Conservation (phyloP, 352 stramenopile genomes). For the Globisporangium polare region DNA sequence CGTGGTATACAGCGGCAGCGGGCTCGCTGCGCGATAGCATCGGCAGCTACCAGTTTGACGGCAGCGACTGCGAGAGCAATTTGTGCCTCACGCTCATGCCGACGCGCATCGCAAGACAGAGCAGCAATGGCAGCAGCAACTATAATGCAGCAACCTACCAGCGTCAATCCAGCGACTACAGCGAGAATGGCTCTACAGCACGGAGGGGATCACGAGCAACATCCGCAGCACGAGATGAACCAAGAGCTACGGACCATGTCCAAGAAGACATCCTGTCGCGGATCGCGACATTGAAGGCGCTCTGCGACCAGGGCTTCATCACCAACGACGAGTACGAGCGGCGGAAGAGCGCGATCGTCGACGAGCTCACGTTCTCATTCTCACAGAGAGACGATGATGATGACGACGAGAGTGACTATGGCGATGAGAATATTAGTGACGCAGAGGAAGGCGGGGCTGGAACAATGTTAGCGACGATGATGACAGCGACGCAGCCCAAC, state of each 20-base stretch:
- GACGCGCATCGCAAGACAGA: not conserved
- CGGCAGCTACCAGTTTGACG: conserved; percentile 3
- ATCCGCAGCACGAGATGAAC: not conserved
- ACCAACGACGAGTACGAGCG: conserved; percentile 75
- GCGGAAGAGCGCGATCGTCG: conserved; percentile 73
- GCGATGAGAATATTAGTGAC: not conserved
- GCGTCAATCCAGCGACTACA: conserved; percentile 1
- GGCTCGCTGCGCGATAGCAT: not conserved
- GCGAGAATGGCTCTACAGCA: not conserved
- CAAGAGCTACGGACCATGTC: conserved; percentile 4
- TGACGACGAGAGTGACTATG: conserved; percentile 1
- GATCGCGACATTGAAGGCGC: conserved; percentile 65
- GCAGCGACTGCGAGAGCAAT: conserved; percentile 5
- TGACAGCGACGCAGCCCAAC: conserved; percentile 26
- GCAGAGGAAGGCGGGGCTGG: not conserved
- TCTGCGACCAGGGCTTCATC: conserved; percentile 82
- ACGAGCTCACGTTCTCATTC: conserved; percentile 55
- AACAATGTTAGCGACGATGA: conserved; percentile 18
- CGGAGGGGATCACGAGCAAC: not conserved
- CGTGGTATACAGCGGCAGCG: not conserved
- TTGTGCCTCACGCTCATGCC: conserved; percentile 5
- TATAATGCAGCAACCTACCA: not conserved
- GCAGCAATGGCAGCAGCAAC: conserved; percentile 7
- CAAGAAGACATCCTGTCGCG: conserved; percentile 59
- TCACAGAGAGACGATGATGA: conserved; percentile 10